phyloP scores from a whole-genome alignment of 352 stramenopile species.

The Phytophthora ohioensis region DNA sequence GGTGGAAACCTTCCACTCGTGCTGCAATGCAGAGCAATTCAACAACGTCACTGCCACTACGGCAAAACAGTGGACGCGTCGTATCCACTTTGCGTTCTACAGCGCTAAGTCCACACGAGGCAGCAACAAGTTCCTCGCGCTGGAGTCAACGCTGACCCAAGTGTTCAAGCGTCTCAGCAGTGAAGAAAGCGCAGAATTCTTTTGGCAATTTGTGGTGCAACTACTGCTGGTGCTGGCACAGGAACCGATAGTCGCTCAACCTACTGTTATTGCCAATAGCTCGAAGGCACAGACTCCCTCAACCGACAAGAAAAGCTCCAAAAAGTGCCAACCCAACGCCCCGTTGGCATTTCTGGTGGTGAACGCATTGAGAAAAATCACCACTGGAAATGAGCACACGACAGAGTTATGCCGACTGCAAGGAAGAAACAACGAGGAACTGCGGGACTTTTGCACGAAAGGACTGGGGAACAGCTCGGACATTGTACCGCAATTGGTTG shows the following conservation, averaged over 20 bases:
- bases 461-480: conserved; percentile 21
- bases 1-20: conserved; percentile 11
- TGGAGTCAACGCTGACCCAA: conserved; percentile 47
- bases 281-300: background rate
- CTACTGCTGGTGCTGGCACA: conserved; percentile 49
- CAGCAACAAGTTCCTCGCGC: conserved; percentile 62
- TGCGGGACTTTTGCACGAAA: conserved; percentile 45
- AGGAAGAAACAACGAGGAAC: conserved; percentile 35
- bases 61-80: conserved; percentile 29
- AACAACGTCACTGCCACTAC: background rate
- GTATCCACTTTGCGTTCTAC: conserved; percentile 50
- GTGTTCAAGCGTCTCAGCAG: conserved; percentile 31
- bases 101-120: conserved; percentile 17
- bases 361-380: conserved; percentile 57
- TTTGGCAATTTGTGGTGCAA: conserved; percentile 55
- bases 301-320: conserved; percentile 35
- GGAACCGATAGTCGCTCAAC: background rate
- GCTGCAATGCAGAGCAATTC: background rate
- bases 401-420: conserved; percentile 19
- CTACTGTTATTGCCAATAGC: background rate
- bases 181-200: background rate
- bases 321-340: conserved; percentile 56
- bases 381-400: background rate
- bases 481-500: conserved; percentile 18
- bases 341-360: conserved; percentile 65